Evolutionary conservation across 2,329 filamentous ascomycete species (phyloP), one percentile per base, ranked within the genome.

Genomic region (Alternaria metachromatica): DNA sequence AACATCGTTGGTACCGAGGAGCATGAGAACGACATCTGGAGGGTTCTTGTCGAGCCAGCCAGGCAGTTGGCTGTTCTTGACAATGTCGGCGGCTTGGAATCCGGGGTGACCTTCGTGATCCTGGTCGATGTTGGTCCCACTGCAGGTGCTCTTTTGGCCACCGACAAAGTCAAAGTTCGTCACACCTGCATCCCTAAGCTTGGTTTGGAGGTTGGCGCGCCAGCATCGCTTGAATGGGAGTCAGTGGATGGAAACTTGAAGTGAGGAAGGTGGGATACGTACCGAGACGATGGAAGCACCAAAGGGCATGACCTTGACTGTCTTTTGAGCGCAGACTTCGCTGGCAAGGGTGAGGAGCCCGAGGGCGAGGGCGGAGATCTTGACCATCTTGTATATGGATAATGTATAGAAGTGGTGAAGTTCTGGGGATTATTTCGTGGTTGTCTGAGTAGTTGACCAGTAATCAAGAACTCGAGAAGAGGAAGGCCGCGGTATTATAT

Each of bases 31-130:
- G n/a, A 84, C 73, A 62, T 84, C 81, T 0, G 82, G 81, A 3
- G 76, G 74, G 10, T 80, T 76, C 23, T 72, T 63, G 4, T 74
- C 64, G 10, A 85, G 73, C 82, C 82, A 84, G 18, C 67, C 71
- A 0, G 74, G 72, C 4, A 84, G 77, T 53, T 78, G 75, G 28
- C 80, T 78, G 30, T 81, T 73, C 20, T 72, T 68, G 4, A 78
- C 81, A 51, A 81, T 82, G 30, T 79, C 77, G 12, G 78, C 80
- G 15, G 80, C 82, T 1, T 78, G 75, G 26, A 75, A 78, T 6
- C 83, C 82, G 3, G 81, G 75, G 64, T 84, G 82, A 30, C 82
- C 83, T 67, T 85, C 82, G 63, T 84, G 82, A 44, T 82, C 78
- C 46, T 79, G 78, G 60, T 84, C 82, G 59, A 82, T 81, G 18